These are phyloP conservation scores for Fusarium sp. DNA, from an alignment of 2,329 filamentous ascomycete genomes.

Conservation along the genomic window DNA sequence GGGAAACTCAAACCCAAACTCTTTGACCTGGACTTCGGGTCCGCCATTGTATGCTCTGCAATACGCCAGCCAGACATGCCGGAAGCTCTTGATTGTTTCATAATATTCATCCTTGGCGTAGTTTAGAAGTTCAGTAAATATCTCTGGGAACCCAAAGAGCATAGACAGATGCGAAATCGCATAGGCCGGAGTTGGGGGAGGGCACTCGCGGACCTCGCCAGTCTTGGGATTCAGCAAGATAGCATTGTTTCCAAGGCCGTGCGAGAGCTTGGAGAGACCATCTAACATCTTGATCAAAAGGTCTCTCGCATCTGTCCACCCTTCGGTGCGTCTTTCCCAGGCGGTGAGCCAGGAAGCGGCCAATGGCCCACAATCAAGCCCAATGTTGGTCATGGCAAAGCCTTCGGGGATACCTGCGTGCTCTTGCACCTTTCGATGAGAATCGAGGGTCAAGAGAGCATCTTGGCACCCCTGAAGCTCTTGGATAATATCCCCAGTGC, in stretches of 20 bases:
- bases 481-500: conserved; percentile 61
- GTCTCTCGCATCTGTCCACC: conserved; percentile 24
- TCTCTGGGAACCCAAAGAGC: conserved; percentile 38
- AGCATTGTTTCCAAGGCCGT: conserved; percentile 37
- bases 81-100: conserved; percentile 13
- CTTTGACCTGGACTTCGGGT: conserved; percentile 19
- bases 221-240: conserved; percentile 36
- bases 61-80: conserved; percentile 29
- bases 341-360: conserved; percentile 36
- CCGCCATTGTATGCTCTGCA: conserved; percentile 37
- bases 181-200: conserved; percentile 30
- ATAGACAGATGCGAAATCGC: conserved; percentile 39
- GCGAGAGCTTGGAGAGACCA: conserved; percentile 16
- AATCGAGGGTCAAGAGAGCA: conserved; percentile 29
- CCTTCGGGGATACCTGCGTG: conserved; percentile 31
- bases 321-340: conserved; percentile 32
- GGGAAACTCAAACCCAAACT: conserved; percentile 39
- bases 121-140: conserved; percentile 30
- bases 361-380: conserved; percentile 37
- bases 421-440: conserved; percentile 37
- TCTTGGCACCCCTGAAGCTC: conserved; percentile 31
- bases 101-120: conserved; percentile 28
- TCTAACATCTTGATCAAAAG: conserved; percentile 28
- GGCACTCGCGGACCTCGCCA: conserved; percentile 36
- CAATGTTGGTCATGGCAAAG: conserved; percentile 39